Evolutionary conservation across 2,329 filamentous ascomycete species (phyloP).

Genomic region (Hirsutella minnesotensis): DNA sequence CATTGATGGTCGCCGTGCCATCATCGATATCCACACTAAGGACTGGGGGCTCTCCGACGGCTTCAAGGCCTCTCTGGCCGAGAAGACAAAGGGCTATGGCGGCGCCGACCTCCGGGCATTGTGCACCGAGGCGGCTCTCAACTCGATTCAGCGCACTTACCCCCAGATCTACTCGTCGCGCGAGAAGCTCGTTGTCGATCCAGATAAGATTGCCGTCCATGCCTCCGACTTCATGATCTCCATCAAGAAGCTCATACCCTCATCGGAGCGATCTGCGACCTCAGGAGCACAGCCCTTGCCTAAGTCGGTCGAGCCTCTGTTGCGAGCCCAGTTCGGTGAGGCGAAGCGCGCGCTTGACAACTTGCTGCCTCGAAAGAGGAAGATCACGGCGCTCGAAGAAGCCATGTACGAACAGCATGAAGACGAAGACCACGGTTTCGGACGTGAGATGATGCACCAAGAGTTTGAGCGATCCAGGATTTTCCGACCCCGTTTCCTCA

Average conservation of each 20-base stretch:
- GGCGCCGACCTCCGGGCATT: conserved; percentile 89
- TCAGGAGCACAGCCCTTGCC: conserved; percentile 75
- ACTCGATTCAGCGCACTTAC: conserved; percentile 89
- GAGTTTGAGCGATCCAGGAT: conserved; percentile 82
- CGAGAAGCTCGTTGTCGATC: conserved; percentile 81
- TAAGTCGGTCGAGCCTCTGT: conserved; percentile 66
- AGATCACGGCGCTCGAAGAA: conserved; percentile 81
- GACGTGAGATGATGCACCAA: conserved; percentile 60
- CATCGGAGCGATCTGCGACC: conserved; percentile 79
- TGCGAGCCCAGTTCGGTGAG: conserved; percentile 59
- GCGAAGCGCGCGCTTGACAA: conserved; percentile 61
- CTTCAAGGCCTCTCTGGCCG: conserved; percentile 76
- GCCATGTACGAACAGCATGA: conserved; percentile 83
- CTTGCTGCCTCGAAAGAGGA: conserved; percentile 74
- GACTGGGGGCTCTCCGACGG: conserved; percentile 74
- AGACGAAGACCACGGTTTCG: conserved; percentile 73
- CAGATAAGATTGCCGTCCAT: conserved; percentile 70
- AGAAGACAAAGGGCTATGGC: conserved; percentile 89
- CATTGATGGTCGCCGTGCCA: conserved; percentile 65
- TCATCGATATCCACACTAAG: conserved; percentile 89
- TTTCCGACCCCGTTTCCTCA: conserved; percentile 77
- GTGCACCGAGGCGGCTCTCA: conserved; percentile 90
- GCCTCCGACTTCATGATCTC: conserved; percentile 97
- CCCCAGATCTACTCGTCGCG: conserved; percentile 91
- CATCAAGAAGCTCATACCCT: conserved; percentile 91